A percentile compares a stretch with the other conserved stretches of the same genome.
Conservation (phyloP, 1,284 basidiomycete genomes). For the Boletus mariae region DNA sequence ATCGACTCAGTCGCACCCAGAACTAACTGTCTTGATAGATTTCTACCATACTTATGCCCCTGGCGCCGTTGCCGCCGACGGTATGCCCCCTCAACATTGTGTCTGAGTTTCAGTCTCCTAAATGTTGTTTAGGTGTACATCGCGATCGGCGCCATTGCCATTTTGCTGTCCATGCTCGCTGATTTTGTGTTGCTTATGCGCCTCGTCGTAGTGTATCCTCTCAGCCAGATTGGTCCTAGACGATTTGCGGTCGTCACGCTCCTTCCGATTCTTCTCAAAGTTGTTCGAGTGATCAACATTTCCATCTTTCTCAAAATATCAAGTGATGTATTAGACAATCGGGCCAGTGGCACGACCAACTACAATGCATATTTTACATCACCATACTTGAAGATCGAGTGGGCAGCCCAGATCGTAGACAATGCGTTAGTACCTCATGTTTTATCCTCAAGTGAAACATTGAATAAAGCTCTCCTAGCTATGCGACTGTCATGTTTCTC, state of each 20-base stretch:
- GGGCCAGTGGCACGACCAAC: background rate
- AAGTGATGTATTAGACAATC: background rate
- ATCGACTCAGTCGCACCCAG: background rate
- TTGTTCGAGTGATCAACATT: conserved; percentile 4
- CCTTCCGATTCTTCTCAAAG: conserved; percentile 17
- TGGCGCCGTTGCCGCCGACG: background rate
- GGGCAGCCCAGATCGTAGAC: conserved; percentile 21
- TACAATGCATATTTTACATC: background rate
- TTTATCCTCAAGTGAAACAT: background rate
- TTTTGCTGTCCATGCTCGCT: conserved; percentile 14
- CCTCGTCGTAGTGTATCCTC: conserved; percentile 17
- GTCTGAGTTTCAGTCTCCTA: background rate
- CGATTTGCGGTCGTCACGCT: conserved; percentile 16
- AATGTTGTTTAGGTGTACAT: background rate
- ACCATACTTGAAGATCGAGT: conserved; percentile 22
- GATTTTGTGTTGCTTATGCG: conserved; percentile 22
- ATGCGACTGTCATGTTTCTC: background rate
- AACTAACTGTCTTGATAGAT: background rate
- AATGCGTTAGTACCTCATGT: conserved; percentile 12
- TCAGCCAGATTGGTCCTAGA: conserved; percentile 8
- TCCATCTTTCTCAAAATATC: background rate
- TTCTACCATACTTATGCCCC: background rate
- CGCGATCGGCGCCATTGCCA: background rate
- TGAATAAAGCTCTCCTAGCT: background rate
- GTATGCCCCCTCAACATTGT: background rate